A percentile compares a stretch with the other conserved stretches of the same genome.
Evolutionary conservation across 495 filamentous ascomycete genomes (phyloP).

Genomic region (Penicillium ucsense): DNA sequence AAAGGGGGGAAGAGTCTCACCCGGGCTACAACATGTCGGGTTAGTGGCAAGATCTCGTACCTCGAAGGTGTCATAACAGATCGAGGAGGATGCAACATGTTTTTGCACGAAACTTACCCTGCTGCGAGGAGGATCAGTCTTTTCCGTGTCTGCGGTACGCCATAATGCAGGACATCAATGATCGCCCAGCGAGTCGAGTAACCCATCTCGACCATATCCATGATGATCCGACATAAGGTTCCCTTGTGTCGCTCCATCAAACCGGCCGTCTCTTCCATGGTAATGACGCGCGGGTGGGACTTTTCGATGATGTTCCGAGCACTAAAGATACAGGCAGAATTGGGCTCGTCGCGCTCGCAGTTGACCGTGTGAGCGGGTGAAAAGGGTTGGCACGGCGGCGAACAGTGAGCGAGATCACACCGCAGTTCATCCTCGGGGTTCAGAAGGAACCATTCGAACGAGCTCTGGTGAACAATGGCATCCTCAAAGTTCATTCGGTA

Average conservation of each 20-base stretch:
- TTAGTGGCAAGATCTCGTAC: neutral
- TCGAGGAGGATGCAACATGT: neutral
- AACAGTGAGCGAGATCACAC: conserved; percentile 70
- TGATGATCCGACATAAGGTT: conserved; percentile 50
- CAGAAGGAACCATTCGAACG: conserved; percentile 21
- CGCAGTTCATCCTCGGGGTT: conserved; percentile 17
- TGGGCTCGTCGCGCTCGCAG: conserved; percentile 58
- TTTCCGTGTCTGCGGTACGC: conserved; percentile 48
- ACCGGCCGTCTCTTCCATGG: conserved; percentile 78
- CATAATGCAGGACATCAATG: conserved; percentile 47
- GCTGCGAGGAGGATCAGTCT: conserved; percentile 72
- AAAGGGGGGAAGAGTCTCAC: conserved; percentile 62
- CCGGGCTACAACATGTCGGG: conserved; percentile 44
- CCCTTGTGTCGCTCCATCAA: conserved; percentile 38
- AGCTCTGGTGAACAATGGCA: conserved; percentile 28
- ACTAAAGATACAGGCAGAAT: conserved; percentile 61
- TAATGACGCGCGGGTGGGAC: conserved; percentile 60
- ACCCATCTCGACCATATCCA: conserved; percentile 51
- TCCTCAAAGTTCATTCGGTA: conserved; percentile 52
- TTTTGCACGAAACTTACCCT: conserved; percentile 38
- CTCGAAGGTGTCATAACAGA: neutral
- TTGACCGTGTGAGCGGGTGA: conserved; percentile 64
- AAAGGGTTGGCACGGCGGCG: conserved; percentile 77
- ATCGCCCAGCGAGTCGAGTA: conserved; percentile 60
- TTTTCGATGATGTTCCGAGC: conserved; percentile 48